Conservation (phyloP, 345 rosid genomes). For the Toxicodendron radicans region DNA sequence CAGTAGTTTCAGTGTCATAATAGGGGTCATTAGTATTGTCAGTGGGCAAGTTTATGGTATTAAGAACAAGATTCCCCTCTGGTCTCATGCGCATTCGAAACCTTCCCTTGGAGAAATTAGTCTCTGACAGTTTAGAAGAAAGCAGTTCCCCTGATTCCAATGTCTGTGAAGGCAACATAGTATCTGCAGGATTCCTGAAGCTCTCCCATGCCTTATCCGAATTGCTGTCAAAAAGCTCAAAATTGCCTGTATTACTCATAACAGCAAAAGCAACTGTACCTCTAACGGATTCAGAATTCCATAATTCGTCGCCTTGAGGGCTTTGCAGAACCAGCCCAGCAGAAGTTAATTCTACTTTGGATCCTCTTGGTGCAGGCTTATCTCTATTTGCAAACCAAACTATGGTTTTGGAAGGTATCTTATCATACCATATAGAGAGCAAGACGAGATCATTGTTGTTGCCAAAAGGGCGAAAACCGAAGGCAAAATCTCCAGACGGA, state of each 20-base stretch:
- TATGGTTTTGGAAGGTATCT: constrained; percentile 25
- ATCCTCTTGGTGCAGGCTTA: constrained; percentile 16
- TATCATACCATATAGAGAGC: constrained; percentile 33
- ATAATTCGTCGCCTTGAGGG: constrained; percentile 16
- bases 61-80: constrained; percentile 24
- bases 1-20: background rate
- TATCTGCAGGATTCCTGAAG: constrained; percentile 9
- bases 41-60: constrained; percentile 16
- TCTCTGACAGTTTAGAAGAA: constrained; percentile 11
- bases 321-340: constrained; percentile 24
- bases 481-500: constrained; percentile 35
- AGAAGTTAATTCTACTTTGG: constrained; percentile 24
- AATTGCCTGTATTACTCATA: constrained; percentile 15
- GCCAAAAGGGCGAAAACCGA: constrained; percentile 25
- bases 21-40: constrained; percentile 9
- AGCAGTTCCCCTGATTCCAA: background rate
- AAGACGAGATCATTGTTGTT: constrained; percentile 18
- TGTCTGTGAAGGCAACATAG: constrained; percentile 15
- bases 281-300: background rate
- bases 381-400: constrained; percentile 22
- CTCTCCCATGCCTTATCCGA: constrained; percentile 6
- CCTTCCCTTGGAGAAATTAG: constrained; percentile 14
- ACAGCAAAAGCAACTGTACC: background rate
- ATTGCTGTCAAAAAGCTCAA: constrained; percentile 4
- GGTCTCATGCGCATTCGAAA: background rate